Base-by-base conservation (phyloP, 192 early-diverging fungal genomes). In the Coemansia sp. region DNA sequence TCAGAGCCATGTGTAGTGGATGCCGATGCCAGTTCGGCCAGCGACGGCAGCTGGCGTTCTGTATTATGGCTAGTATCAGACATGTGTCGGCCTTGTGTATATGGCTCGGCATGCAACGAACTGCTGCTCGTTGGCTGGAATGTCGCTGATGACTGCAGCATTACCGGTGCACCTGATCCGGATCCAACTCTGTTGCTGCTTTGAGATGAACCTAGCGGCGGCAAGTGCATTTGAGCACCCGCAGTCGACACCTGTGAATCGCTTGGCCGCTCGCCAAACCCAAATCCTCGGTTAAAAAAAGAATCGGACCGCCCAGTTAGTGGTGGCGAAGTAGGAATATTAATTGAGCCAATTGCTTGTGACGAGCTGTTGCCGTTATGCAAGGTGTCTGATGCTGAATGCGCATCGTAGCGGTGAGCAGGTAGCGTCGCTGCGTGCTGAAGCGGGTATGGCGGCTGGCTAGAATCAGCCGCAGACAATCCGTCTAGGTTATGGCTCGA, bases 241-340 rank as follows among this genome's bases (percentile, higher is more conserved):
- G 25, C 26, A 25, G 34, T 28, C 38, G 36, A 26, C 23, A 40
- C 12, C 9, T 50, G 31, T 20, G 65, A 46, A 15, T 31, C 52
- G 12, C n/a, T 34, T 19, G 61, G 20, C n/a, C 59, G 66, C 25
- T 40, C 56, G n/a, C 44, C 60, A 11, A 44, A 54, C 21, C 53
- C 40, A 2, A 62, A 3, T 20, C 63, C 54, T 5, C 70, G 75
- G 5, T 31, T 37, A 60, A 66, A 74, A 48, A 67, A 79, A 14
- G 71, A 31, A 22, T 74, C 71, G 0, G 67, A n/a, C 5, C 76
- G 44, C 0, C 66, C 67, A 22, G 19, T 31, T 11, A 70, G 60
- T 7, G 66, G 76, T 14, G 76, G 76, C 38, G 76, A 79, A 59
- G 72, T 79, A 52, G 76, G 76, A 15, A 79, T 79, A 54, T 73